A percentile compares a stretch with the other conserved stretches of the same genome.
These are phyloP conservation scores for Fusarium sp. DNA, from an alignment of 2,329 filamentous ascomycete genomes.

Conservation along the genomic window DNA sequence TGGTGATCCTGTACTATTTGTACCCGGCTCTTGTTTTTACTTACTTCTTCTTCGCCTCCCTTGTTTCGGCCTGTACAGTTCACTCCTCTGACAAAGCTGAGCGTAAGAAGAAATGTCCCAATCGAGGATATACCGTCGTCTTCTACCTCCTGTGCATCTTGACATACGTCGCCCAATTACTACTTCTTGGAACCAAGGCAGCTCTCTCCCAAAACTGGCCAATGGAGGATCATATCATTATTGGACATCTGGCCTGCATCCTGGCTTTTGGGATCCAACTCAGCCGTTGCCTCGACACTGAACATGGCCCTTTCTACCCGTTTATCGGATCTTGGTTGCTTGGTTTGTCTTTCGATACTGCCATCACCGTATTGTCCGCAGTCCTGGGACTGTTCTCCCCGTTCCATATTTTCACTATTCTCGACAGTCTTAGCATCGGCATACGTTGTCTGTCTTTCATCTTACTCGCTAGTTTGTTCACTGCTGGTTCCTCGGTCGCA, in stretches of 20 bases:
- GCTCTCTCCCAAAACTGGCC: slow-evolving; percentile 55
- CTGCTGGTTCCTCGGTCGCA: slow-evolving; percentile 31
- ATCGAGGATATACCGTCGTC: slow-evolving; percentile 53
- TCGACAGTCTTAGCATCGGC: slow-evolving; percentile 42
- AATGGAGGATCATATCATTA: slow-evolving; percentile 62
- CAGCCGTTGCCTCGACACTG: slow-evolving; percentile 64
- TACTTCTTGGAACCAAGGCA: slow-evolving; percentile 56
- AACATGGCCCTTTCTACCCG: slow-evolving; percentile 70
- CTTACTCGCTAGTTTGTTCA: slow-evolving; percentile 33
- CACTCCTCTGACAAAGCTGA: slow-evolving; percentile 57
- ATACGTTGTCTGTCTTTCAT: slow-evolving; percentile 41
- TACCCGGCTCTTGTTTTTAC: slow-evolving; percentile 59
- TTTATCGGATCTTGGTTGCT: slow-evolving; percentile 73
- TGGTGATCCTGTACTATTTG: slow-evolving; percentile 44
- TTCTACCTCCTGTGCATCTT: slow-evolving; percentile 60
- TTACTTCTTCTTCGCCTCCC: slow-evolving; percentile 70
- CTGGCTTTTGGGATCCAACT: slow-evolving; percentile 74
- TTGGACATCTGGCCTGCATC: slow-evolving; percentile 72
- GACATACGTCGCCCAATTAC: slow-evolving; percentile 64
- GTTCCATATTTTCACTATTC: slow-evolving; percentile 38
- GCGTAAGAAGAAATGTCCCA: slow-evolving; percentile 33
- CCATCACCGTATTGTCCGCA: slow-evolving; percentile 54
- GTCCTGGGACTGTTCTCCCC: slow-evolving; percentile 6
- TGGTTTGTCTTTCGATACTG: slow-evolving; percentile 68
- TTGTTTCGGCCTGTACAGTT: slow-evolving; percentile 67